A percentile compares a stretch with the other conserved stretches of the same genome.
Evolutionary conservation across 139 green algal species (phyloP).

Genomic region (Volvox africanus): DNA sequence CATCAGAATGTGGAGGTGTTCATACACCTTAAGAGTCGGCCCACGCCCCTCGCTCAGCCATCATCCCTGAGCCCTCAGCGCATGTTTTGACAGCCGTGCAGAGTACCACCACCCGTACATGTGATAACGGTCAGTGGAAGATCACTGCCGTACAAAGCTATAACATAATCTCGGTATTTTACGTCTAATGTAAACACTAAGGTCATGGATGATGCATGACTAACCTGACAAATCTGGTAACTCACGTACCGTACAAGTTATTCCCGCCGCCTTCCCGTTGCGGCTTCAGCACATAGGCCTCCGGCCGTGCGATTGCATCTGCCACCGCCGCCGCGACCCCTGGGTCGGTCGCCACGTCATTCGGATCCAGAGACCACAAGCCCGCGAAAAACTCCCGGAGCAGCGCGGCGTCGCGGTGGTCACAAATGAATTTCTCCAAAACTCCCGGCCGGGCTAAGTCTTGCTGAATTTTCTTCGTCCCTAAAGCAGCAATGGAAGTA

Average conservation of each 20-base stretch:
- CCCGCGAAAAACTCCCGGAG: constrained; percentile 91
- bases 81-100: too few relatives aligned
- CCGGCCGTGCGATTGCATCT: constrained; percentile 80
- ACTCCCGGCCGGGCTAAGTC: constrained; percentile 75
- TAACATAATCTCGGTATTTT: too few relatives aligned
- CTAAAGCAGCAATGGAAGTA: constrained; percentile 53
- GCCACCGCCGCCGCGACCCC: constrained; percentile 56
- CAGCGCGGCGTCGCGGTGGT: not conserved
- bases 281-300: constrained; percentile 93
- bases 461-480: constrained; percentile 97
- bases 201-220: too few relatives aligned
- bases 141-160: too few relatives aligned
- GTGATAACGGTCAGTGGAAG: not conserved
- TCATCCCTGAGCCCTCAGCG: too few relatives aligned
- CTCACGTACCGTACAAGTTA: constrained; percentile 96
- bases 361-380: constrained; percentile 90
- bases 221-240: too few relatives aligned
- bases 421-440: constrained; percentile 57
- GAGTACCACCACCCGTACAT: not conserved
- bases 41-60: too few relatives aligned
- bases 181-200: too few relatives aligned
- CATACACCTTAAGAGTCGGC: too few relatives aligned
- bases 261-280: constrained; percentile 97
- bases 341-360: constrained; percentile 15
- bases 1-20: too few relatives aligned